phyloP scores from a whole-genome alignment of 148 eudicot species.

The Salicornia ramosissima region DNA sequence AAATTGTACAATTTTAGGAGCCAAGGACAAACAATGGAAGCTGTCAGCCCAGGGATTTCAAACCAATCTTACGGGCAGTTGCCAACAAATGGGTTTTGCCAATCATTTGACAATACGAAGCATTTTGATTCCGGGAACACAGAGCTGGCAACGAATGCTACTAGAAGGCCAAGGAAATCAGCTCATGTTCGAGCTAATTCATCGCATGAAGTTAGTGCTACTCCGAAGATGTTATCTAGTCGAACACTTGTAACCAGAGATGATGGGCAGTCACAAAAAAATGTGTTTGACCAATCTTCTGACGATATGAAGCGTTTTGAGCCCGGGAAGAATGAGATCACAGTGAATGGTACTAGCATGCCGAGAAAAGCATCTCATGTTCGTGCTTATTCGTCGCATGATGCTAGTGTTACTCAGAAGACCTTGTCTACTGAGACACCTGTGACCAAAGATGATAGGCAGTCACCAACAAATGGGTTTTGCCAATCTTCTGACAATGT shows the following conservation, averaged over 20 bases:
- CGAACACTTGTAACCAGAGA: constrained; percentile 25
- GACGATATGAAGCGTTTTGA: constrained; percentile 48
- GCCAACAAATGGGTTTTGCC: constrained; percentile 30
- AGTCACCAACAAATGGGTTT: constrained; percentile 29
- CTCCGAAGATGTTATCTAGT: constrained; percentile 33
- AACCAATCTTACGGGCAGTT: constrained; percentile 20
- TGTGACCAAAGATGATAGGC: constrained; percentile 27
- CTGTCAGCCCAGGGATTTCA: constrained; percentile 11
- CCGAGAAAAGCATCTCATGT: constrained; percentile 50
- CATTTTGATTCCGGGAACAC: constrained; percentile 44
- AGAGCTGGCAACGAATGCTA: constrained; percentile 33
- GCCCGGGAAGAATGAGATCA: constrained; percentile 38
- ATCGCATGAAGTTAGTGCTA: constrained; percentile 45
- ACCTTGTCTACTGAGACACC: constrained; percentile 28
- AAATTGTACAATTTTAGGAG: constrained; percentile 20
- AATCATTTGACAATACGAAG: constrained; percentile 41
- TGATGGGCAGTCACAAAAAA: constrained; percentile 26
- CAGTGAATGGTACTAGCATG: constrained; percentile 39
- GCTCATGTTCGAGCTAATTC: constrained; percentile 54
- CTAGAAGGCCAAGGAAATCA: constrained; percentile 47
- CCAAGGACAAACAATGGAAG: constrained; percentile 15
- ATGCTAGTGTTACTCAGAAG: constrained; percentile 38
- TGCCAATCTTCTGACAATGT: constrained; percentile 37
- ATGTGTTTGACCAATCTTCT: constrained; percentile 36
- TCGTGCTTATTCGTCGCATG: constrained; percentile 60